A percentile compares a stretch with the other conserved stretches of the same genome.
Conservation (phyloP, 2,329 filamentous ascomycete genomes). For the Ceratocystis alfenasii region DNA sequence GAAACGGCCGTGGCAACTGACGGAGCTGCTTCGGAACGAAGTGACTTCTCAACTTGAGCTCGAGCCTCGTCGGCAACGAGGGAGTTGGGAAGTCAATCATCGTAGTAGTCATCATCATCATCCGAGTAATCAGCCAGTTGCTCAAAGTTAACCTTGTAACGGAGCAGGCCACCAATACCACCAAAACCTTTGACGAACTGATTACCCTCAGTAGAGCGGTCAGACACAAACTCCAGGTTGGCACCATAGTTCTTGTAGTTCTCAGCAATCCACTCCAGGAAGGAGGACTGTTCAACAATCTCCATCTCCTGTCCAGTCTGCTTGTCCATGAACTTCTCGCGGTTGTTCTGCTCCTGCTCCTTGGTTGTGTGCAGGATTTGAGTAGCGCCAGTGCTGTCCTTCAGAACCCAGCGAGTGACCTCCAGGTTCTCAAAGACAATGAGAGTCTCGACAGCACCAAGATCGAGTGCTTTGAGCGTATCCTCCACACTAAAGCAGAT, state of each 20-base stretch:
- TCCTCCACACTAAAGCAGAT: slow-evolving; percentile 98
- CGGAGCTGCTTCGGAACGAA: slow-evolving; percentile 30
- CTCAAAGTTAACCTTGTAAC: slow-evolving; percentile 99
- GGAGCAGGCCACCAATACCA: slow-evolving; percentile 91
- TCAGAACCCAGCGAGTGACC: slow-evolving; percentile 81
- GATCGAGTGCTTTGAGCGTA: slow-evolving; percentile 89
- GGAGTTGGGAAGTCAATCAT: slow-evolving; percentile 82
- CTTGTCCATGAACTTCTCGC: slow-evolving; percentile 86
- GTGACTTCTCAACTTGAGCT: slow-evolving; percentile 47
- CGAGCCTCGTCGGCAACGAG: slow-evolving; percentile 78
- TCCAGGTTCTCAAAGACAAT: slow-evolving; percentile 98
- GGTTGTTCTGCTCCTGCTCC: slow-evolving; percentile 55
- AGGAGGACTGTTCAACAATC: slow-evolving; percentile 70
- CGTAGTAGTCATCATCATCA: slow-evolving; percentile 91
- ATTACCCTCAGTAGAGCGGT: slow-evolving; percentile 94
- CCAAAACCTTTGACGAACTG: slow-evolving; percentile 99
- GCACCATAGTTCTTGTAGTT: slow-evolving; percentile 98
- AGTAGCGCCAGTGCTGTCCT: slow-evolving; percentile 61
- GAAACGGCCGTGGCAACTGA: slow-evolving; percentile 33
- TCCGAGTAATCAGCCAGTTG: slow-evolving; percentile 86
- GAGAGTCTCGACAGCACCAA: slow-evolving; percentile 84
- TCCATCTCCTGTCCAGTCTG: slow-evolving; percentile 97
- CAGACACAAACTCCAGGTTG: slow-evolving; percentile 90
- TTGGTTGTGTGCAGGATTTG: slow-evolving; percentile 80
- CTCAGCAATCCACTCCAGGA: slow-evolving; percentile 99